Evolutionary conservation across 2,329 filamentous ascomycete species (phyloP).

Genomic region (Microsporum audouinii): DNA sequence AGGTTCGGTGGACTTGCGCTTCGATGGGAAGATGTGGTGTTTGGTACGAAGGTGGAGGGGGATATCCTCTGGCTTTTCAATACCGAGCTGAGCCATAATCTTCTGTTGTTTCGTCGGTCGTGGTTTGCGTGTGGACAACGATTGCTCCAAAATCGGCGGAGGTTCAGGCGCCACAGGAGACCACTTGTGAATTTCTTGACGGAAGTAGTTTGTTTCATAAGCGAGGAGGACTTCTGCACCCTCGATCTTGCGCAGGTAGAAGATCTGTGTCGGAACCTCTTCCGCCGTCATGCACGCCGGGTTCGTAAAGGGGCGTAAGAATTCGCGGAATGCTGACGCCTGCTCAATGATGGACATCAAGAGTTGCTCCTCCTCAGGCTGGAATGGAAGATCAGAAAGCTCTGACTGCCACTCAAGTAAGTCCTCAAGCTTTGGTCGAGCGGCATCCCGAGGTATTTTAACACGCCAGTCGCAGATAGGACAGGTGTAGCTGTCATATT

Average conservation of each 20-base stretch:
- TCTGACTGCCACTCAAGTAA: conserved; percentile 75
- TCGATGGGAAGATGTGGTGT: conserved; percentile 50
- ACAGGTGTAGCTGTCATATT: conserved; percentile 96
- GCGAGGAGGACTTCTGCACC: conserved; percentile 86
- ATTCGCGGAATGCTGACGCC: conserved; percentile 71
- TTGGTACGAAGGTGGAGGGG: conserved; percentile 74
- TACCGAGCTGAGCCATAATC: conserved; percentile 75
- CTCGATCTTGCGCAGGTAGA: conserved; percentile 94
- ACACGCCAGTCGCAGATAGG: conserved; percentile 96
- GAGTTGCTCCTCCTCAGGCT: conserved; percentile 85
- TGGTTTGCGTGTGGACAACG: conserved; percentile 86
- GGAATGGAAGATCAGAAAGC: conserved; percentile 70
- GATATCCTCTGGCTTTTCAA: conserved; percentile 81
- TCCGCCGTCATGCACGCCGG: conserved; percentile 69
- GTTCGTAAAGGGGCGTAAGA: conserved; percentile 69
- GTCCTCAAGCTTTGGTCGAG: conserved; percentile 88
- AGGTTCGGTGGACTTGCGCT: conserved; percentile 56
- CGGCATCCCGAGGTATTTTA: conserved; percentile 91
- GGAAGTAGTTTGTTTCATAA: conserved; percentile 94
- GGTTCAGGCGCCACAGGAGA: conserved; percentile 76
- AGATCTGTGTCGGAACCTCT: conserved; percentile 79
- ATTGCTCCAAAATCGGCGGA: conserved; percentile 75
- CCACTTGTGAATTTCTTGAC: conserved; percentile 91
- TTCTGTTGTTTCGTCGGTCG: conserved; percentile 95
- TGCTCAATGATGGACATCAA: conserved; percentile 77